These are phyloP conservation scores for Raphanus sativus DNA, from an alignment of 345 rosid genomes.

Conservation along the genomic window DNA sequence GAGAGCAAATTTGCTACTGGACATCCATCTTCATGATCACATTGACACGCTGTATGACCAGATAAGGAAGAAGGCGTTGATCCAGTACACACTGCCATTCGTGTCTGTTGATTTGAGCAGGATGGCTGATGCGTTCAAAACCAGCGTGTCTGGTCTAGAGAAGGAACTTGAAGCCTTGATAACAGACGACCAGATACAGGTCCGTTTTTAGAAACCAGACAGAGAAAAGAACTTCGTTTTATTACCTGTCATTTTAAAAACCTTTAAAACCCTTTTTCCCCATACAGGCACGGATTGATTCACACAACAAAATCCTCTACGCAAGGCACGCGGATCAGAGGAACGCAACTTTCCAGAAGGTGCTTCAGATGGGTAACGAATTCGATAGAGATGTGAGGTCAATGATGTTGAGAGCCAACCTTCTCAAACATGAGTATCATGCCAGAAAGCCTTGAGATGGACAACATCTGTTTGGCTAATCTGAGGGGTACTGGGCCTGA, in stretches of 20 bases:
- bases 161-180: slow-evolving; percentile 92
- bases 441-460: slow-evolving; percentile 59
- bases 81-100: slow-evolving; percentile 98
- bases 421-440: slow-evolving; percentile 79
- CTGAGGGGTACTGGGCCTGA: slow-evolving; percentile 15
- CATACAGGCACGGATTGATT: slow-evolving; percentile 93
- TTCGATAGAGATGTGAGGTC: slow-evolving; percentile 87
- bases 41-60: slow-evolving; percentile 84
- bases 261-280: not conserved
- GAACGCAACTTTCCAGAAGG: slow-evolving; percentile 90
- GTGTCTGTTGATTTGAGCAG: slow-evolving; percentile 88
- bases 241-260: not conserved
- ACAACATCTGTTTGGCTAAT: not conserved
- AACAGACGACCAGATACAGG: slow-evolving; percentile 96
- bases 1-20: slow-evolving; percentile 76
- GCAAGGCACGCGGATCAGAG: slow-evolving; percentile 99
- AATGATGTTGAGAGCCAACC: slow-evolving; percentile 87
- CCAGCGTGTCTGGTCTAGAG: slow-evolving; percentile 76
- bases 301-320: slow-evolving; percentile 93
- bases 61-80: slow-evolving; percentile 91
- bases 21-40: slow-evolving; percentile 92
- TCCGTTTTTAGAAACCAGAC: slow-evolving; percentile 16
- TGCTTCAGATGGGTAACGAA: slow-evolving; percentile 86
- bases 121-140: slow-evolving; percentile 99
- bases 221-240: not conserved